These are phyloP conservation scores for Ziziphus jujuba DNA, from an alignment of 306 rosid species.

Conservation along the genomic window DNA sequence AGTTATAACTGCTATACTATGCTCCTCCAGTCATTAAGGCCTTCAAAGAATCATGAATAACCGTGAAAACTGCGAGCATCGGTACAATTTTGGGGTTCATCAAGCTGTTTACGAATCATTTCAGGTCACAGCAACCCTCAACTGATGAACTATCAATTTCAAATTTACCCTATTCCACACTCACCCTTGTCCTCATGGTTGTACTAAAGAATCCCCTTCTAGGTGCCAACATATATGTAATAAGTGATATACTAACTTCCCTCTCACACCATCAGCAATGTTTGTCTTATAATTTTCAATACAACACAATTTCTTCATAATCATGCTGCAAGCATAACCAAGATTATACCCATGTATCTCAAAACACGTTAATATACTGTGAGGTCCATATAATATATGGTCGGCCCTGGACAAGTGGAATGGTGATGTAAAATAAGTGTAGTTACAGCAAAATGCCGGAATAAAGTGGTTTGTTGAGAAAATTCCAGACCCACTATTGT, in stretches of 20 bases:
- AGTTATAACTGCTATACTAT: not conserved
- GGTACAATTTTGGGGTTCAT: not conserved
- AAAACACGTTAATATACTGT: not conserved
- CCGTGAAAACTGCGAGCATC: not conserved
- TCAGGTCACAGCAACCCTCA: not conserved
- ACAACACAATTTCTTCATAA: not conserved
- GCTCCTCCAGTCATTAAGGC: not conserved
- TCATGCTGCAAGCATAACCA: not conserved
- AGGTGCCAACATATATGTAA: not conserved
- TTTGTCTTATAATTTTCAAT: not conserved
- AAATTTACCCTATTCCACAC: not conserved
- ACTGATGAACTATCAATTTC: not conserved
- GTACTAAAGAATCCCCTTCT: not conserved
- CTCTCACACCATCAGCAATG: not conserved
- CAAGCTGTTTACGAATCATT: not conserved
- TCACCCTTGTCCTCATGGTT: not conserved
- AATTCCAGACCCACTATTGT: not conserved
- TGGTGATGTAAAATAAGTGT: not conserved
- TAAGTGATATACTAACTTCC: conserved; percentile 1
- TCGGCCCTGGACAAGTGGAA: not conserved
- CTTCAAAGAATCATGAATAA: not conserved
- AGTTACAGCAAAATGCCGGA: not conserved
- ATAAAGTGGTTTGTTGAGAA: not conserved
- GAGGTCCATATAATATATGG: not conserved
- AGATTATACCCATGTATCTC: not conserved